These are phyloP conservation scores for Prunus yedoensis DNA, from an alignment of 331 rosid species.

Conservation along the genomic window DNA sequence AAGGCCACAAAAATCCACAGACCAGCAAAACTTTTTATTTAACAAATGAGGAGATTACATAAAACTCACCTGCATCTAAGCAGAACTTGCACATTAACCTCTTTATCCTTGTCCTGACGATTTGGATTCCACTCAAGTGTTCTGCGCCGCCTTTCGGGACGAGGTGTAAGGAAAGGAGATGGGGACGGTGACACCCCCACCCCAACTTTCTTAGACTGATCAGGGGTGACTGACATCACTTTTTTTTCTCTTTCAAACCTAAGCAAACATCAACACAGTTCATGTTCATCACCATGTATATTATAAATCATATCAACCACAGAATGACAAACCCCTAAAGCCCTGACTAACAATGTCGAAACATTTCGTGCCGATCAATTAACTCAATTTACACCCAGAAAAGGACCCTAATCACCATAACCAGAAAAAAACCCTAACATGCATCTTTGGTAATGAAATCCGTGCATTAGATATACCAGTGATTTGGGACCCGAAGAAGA, in stretches of 20 bases:
- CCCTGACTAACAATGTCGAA: not conserved
- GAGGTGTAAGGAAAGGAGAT: constrained; percentile 84
- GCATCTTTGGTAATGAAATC: not conserved
- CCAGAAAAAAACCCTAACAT: not conserved
- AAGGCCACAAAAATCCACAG: too few species aligned
- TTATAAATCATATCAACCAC: not conserved
- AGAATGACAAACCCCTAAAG: not conserved
- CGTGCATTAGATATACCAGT: not conserved
- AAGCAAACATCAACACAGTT: not conserved
- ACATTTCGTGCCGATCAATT: not conserved
- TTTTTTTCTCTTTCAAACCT: constrained; percentile 19
- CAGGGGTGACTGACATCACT: constrained; percentile 71
- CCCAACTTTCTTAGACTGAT: constrained; percentile 73
- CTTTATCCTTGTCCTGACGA: constrained; percentile 70
- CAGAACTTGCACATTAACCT: constrained; percentile 76
- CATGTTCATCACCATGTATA: not conserved
- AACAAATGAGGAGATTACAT: not conserved
- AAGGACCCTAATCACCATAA: not conserved
- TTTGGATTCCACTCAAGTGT: constrained; percentile 51
- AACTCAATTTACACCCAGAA: not conserved
- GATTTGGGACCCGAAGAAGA: not conserved
- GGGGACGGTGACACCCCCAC: constrained; percentile 67
- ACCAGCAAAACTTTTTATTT: too few species aligned
- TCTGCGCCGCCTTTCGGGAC: constrained; percentile 82
- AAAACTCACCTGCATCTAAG: constrained; percentile 81